phyloP scores from a whole-genome alignment of 2,329 filamentous ascomycete species.

The Xylariaceae sp. region DNA sequence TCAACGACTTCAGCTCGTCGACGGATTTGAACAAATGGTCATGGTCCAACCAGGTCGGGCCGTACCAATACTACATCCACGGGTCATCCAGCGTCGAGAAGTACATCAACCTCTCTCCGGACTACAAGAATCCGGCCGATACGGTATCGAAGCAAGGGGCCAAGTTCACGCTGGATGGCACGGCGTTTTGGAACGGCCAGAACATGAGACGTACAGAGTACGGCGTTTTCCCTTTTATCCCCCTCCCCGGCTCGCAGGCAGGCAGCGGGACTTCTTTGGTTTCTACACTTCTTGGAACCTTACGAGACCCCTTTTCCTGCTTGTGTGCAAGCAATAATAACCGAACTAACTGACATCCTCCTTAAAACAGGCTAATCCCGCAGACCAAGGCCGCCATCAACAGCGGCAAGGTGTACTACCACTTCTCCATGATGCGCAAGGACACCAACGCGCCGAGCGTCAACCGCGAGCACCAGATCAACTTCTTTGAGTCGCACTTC shows the following conservation, averaged over 20 bases:
- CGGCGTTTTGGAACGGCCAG: constrained; percentile 75
- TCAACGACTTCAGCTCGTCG: constrained; percentile 59
- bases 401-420: constrained; percentile 71
- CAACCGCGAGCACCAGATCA: constrained; percentile 71
- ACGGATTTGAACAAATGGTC: constrained; percentile 64
- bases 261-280: too few relatives aligned
- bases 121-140: constrained; percentile 72
- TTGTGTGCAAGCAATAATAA: too few relatives aligned
- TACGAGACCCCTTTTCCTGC: neutral
- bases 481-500: constrained; percentile 73
- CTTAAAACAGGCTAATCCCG: constrained; percentile 62
- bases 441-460: constrained; percentile 66
- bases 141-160: constrained; percentile 67
- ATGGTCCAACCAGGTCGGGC: constrained; percentile 64
- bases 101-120: constrained; percentile 67
- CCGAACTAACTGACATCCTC: too few relatives aligned
- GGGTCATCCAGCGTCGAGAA: constrained; percentile 60
- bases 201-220: constrained; percentile 73
- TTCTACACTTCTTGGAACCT: too few relatives aligned
- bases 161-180: constrained; percentile 70
- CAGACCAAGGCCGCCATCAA: constrained; percentile 72
- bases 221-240: neutral
- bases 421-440: constrained; percentile 70
- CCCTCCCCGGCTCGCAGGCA: too few relatives aligned
- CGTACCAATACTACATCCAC: constrained; percentile 81